Conservation (phyloP, 495 filamentous ascomycete genomes). For the Daldinia vernicosa region DNA sequence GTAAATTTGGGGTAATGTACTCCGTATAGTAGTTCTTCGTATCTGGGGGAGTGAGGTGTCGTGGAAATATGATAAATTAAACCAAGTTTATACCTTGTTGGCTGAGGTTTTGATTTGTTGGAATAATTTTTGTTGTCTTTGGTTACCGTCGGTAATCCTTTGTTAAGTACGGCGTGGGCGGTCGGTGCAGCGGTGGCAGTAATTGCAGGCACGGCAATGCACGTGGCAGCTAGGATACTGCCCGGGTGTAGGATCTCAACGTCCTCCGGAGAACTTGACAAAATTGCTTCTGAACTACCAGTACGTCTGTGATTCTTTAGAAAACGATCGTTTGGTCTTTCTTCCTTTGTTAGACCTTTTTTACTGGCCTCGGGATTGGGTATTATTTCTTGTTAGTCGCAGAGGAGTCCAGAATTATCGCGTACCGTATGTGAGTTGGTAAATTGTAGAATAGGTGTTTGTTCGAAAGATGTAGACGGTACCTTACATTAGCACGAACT, state of each 20-base stretch:
- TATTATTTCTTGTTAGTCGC: not conserved
- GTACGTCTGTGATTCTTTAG: not conserved
- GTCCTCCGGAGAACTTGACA: constrained; percentile 6
- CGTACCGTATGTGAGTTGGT: not conserved
- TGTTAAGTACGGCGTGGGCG: not conserved
- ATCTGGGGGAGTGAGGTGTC: not conserved
- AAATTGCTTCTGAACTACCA: constrained; percentile 1
- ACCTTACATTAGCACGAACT: constrained; percentile 25
- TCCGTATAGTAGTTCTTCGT: not conserved
- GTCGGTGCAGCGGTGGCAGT: not conserved
- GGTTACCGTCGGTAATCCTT: not conserved
- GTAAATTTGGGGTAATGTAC: not conserved
- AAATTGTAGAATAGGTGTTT: constrained; percentile 4
- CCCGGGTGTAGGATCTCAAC: constrained; percentile 2
- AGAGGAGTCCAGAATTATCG: not conserved
- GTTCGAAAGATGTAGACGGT: constrained; percentile 13
- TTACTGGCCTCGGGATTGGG: not conserved
- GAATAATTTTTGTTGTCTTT: not conserved
- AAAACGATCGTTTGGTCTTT: constrained; percentile 12
- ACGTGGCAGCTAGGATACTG: constrained; percentile 17
- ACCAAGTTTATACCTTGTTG: not conserved
- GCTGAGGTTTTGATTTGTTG: not conserved
- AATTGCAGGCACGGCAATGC: constrained; percentile 4
- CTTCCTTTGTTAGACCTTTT: not conserved
- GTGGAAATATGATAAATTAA: not conserved